A percentile compares a stretch with the other conserved stretches of the same genome.
These are phyloP conservation scores for Penicillium lividum DNA, from an alignment of 495 filamentous ascomycete species.

Conservation along the genomic window DNA sequence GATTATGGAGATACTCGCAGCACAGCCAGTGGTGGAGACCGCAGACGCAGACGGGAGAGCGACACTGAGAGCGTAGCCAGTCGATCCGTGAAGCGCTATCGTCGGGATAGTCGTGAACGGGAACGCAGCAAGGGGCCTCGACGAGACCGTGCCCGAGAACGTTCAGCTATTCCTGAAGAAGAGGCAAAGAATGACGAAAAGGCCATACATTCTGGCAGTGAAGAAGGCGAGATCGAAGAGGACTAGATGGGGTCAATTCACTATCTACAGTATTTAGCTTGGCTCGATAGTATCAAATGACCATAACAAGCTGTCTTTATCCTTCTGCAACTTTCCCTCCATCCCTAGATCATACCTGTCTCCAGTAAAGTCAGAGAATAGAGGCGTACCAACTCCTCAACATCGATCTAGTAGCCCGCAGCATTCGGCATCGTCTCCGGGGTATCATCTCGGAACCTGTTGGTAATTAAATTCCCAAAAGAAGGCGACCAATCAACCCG, in stretches of 20 bases:
- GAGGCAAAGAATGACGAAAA: constrained; percentile 62
- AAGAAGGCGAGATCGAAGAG: constrained; percentile 98
- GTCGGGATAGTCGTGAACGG: constrained; percentile 46
- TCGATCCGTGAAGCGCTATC: constrained; percentile 52
- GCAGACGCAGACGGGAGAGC: constrained; percentile 64
- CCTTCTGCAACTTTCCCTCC: neutral
- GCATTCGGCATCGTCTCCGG: constrained; percentile 30
- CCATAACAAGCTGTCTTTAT: neutral
- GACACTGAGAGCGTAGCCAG: constrained; percentile 71
- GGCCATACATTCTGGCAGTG: constrained; percentile 79
- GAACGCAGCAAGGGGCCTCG: constrained; percentile 61
- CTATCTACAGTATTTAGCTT: neutral
- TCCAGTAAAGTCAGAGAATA: neutral
- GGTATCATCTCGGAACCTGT: constrained; percentile 31
- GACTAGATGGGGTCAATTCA: constrained; percentile 49
- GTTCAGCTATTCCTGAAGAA: constrained; percentile 39
- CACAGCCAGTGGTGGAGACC: constrained; percentile 54
- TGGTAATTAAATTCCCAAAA: constrained; percentile 38
- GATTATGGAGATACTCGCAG: constrained; percentile 80
- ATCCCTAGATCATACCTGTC: neutral
- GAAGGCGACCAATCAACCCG: constrained; percentile 46
- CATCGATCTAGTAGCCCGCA: constrained; percentile 9
- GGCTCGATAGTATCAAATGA: neutral
- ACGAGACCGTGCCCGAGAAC: constrained; percentile 63
- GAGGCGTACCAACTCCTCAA: too few species aligned